A percentile compares a stretch with the other conserved stretches of the same genome.
Evolutionary conservation across 371 early-diverging fungal species (phyloP).

Genomic region (Pancytospora philotis): DNA sequence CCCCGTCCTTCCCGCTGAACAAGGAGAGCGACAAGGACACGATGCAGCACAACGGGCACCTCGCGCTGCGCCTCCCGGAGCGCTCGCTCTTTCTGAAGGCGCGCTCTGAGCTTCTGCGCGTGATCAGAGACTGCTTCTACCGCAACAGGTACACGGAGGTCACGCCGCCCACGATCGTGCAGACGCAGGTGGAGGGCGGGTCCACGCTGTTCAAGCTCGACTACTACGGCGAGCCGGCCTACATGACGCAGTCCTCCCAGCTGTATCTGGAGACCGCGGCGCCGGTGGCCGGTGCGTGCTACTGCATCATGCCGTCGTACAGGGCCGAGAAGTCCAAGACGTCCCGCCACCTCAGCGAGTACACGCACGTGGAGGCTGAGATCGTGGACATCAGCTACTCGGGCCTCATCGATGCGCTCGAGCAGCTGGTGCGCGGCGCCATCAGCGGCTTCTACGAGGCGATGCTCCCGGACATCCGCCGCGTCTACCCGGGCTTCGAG

Average conservation of each 20-base stretch:
- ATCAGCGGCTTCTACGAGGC: constrained; percentile 70
- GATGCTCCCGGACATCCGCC: constrained; percentile 66
- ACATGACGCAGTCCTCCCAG: constrained; percentile 95
- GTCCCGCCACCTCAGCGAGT: constrained; percentile 92
- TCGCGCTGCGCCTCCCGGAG: constrained; percentile 83
- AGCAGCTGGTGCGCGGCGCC: constrained; percentile 73
- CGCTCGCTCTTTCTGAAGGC: constrained; percentile 76
- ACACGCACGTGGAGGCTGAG: constrained; percentile 96
- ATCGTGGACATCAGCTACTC: constrained; percentile 81
- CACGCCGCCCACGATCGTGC: constrained; percentile 96
- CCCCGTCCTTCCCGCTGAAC: constrained; percentile 53
- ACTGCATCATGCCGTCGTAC: constrained; percentile 90
- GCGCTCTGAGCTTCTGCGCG: constrained; percentile 71
- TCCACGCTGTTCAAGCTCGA: constrained; percentile 84
- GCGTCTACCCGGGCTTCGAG: constrained; percentile 80
- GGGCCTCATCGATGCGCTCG: constrained; percentile 75
- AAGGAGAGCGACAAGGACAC: constrained; percentile 73
- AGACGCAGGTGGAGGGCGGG: constrained; percentile 98
- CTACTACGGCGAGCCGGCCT: constrained; percentile 91
- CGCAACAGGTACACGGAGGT: constrained; percentile 73
- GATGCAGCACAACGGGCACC: constrained; percentile 80
- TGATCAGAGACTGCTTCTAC: constrained; percentile 85
- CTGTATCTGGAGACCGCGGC: constrained; percentile 93
- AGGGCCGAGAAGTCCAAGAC: constrained; percentile 98
- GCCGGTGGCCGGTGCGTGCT: constrained; percentile 86